A percentile compares a stretch with the other conserved stretches of the same genome.
Evolutionary conservation across 78 protist species (phyloP).

Genomic region (Dictyostelium brefeldianum): DNA sequence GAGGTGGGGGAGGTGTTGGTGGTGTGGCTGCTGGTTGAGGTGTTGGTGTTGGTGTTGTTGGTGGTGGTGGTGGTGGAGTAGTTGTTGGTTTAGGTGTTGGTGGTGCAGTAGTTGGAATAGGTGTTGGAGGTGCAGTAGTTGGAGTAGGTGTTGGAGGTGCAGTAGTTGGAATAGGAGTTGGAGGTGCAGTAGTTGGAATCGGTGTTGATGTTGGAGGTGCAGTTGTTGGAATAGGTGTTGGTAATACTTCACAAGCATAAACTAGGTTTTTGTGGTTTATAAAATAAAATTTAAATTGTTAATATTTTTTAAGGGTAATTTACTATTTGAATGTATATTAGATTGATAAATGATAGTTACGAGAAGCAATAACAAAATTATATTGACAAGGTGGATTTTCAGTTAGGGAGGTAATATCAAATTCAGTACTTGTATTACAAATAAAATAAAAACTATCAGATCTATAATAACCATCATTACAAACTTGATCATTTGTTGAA

Average conservation of each 20-base stretch:
- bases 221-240: too few species aligned
- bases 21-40: too few species aligned
- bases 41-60: too few species aligned
- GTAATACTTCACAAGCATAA: not conserved
- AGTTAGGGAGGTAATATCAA: not conserved
- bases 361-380: not conserved
- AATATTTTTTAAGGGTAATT: not conserved
- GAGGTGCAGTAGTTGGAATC: not conserved
- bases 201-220: not conserved
- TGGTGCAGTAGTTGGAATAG: too few species aligned
- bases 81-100: too few species aligned
- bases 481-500: not conserved
- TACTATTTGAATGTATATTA: not conserved
- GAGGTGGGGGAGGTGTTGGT: not conserved
- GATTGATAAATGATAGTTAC: not conserved
- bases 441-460: not conserved
- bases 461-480: not conserved
- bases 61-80: too few species aligned
- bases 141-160: not conserved
- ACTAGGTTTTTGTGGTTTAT: too few species aligned
- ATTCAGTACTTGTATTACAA: not conserved
- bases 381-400: conserved; percentile 5
- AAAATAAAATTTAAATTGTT: not conserved
- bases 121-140: too few species aligned
- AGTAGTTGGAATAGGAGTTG: not conserved